A percentile compares a stretch with the other conserved stretches of the same genome.
Conservation (phyloP, 441 rosid species). For the Eutrema salsugineum region DNA sequence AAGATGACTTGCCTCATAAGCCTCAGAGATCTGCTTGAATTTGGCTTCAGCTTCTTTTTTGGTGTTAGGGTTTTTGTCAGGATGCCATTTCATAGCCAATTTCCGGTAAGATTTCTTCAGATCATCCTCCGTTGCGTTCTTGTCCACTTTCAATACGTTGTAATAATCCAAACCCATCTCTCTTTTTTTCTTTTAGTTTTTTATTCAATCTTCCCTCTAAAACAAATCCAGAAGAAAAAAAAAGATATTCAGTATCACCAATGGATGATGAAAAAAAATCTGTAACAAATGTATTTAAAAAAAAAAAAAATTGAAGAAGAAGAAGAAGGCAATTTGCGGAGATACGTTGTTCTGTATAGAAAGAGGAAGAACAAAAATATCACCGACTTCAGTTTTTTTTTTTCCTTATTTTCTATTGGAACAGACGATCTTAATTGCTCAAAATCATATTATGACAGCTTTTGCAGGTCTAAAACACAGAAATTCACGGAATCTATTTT, state of each 20-base stretch:
- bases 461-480: neutral
- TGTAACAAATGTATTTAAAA: neutral
- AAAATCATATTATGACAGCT: conserved; percentile 12
- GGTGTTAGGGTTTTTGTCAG: conserved; percentile 82
- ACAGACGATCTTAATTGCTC: neutral
- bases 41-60: conserved; percentile 91
- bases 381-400: neutral
- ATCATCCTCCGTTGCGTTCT: conserved; percentile 80
- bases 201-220: neutral
- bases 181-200: neutral
- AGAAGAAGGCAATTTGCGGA: neutral
- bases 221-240: conserved; percentile 10
- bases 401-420: neutral
- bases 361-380: conserved; percentile 5
- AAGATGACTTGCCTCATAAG: conserved; percentile 61
- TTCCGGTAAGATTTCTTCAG: conserved; percentile 79
- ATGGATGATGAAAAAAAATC: neutral
- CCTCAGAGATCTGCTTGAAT: conserved; percentile 95
- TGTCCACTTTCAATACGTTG: conserved; percentile 63
- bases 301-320: neutral
- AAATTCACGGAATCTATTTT: conserved; percentile 23
- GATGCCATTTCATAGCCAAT: conserved; percentile 96
- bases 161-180: conserved; percentile 90
- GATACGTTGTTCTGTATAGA: neutral
- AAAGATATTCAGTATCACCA: conserved; percentile 14